Percentiles rank a stretch among this genome's conserved stretches.
Conservation (phyloP, 2,329 filamentous ascomycete species). For the Sclerotinia spermophila region DNA sequence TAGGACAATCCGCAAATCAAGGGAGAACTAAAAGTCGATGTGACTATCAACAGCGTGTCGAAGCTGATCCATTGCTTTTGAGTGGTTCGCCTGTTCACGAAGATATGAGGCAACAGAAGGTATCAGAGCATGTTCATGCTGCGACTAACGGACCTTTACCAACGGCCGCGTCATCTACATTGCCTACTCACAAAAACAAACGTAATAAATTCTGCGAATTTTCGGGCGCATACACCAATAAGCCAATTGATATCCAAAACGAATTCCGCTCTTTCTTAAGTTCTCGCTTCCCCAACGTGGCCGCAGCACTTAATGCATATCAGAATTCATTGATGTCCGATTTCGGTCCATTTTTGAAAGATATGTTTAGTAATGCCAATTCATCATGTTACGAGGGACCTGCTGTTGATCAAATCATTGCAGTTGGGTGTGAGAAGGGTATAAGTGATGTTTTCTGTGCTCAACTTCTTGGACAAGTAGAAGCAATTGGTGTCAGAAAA, state of each 20-base stretch:
- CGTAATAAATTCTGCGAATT: constrained; percentile 28
- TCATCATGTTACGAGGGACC: constrained; percentile 22
- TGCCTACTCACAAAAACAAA: neutral
- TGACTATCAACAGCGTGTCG: constrained; percentile 14
- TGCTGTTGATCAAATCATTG: constrained; percentile 55
- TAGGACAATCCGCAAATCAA: neutral
- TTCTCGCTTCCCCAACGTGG: constrained; percentile 48
- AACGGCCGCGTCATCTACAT: neutral
- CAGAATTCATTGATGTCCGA: constrained; percentile 48
- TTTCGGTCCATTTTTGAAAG: constrained; percentile 40
- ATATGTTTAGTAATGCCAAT: constrained; percentile 31
- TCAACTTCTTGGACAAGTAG: constrained; percentile 49
- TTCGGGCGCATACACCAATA: constrained; percentile 23
- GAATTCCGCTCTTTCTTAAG: constrained; percentile 52
- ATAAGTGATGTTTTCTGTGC: constrained; percentile 50
- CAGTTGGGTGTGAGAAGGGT: constrained; percentile 54
- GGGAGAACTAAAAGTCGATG: neutral
- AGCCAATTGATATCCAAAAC: constrained; percentile 54
- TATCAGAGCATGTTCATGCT: neutral
- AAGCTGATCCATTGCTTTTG: constrained; percentile 21
- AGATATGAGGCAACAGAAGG: neutral
- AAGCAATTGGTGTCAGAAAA: constrained; percentile 51
- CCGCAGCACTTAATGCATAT: constrained; percentile 47
- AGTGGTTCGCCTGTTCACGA: constrained; percentile 16
- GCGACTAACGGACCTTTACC: constrained; percentile 15